Base-by-base conservation (phyloP, 2,329 filamentous ascomycete species). In the Ceratocystis destructans region DNA sequence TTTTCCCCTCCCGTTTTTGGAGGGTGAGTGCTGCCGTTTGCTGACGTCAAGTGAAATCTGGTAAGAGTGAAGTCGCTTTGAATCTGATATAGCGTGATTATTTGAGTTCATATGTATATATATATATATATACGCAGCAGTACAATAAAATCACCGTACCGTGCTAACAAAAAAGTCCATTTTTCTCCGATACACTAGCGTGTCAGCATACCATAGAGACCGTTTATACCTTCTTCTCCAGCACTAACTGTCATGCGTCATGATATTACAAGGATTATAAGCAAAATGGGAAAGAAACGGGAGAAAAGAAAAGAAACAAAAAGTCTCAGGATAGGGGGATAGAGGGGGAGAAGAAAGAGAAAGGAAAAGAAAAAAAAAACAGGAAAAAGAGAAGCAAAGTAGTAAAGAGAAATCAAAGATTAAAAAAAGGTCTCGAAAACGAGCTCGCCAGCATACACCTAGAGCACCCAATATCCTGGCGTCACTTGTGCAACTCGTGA, bases 211-310 rank as follows among this genome's bases (percentile, higher is more conserved):
- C 50, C 50, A 28, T 15, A 41, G 37, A 41, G 25, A 20, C 50
- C 25, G 20, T 55, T 28, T 55, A 55, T 55, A 28, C 50, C 10
- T 55, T 41, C 50, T 55, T 28, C 50, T 55, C 50, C 50, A 28
- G 20, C 50, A 48, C 12, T 15, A 25, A 55, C 41, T 44, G 45
- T 62, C 44, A 62, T 62, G 41, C 37, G 61, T 48, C 61, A n/a
- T 62, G 61, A 62, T 62, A 62, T 62, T 62, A 62, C 61, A 62
- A 62, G 28, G 10, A 62, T 62, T 62, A 62, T 62, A 62, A 55
- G 50, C 61, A 44, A 48, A 62, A 48, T 48, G 45, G 41, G 55
- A 28, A 3, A 5, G 25, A 15, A 8, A 15, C 15, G 50, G 25
- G 10, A 59, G 33, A 28, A 50, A 62, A 55, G 45, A n/a, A 46